phyloP scores from a whole-genome alignment of 1,284 basidiomycete species.

The Pascua guehoae region DNA sequence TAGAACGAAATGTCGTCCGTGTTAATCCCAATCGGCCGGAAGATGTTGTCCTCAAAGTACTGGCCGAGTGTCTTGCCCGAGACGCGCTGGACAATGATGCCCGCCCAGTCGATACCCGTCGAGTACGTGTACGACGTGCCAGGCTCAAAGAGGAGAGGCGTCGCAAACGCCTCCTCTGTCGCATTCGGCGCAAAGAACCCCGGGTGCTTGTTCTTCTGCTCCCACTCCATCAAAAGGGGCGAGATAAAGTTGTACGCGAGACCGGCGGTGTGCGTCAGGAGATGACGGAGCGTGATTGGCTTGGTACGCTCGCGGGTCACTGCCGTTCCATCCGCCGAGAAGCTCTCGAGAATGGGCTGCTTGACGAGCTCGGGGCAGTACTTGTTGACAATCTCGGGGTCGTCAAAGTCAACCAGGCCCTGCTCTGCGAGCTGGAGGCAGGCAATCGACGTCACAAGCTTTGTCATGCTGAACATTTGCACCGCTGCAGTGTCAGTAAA shows the following conservation, averaged over 20 bases:
- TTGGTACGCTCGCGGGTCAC: slow-evolving; percentile 23
- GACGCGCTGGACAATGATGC: slow-evolving; percentile 34
- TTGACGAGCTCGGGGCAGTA: slow-evolving; percentile 33
- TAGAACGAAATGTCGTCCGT: slow-evolving; percentile 28
- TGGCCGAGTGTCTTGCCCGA: slow-evolving; percentile 33
- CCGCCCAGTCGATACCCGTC: slow-evolving; percentile 44
- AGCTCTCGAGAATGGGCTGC: slow-evolving; percentile 29
- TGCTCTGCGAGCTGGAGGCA: slow-evolving; percentile 15
- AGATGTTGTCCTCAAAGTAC: slow-evolving; percentile 40
- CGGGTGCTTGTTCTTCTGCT: neutral
- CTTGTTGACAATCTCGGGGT: slow-evolving; percentile 17
- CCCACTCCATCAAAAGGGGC: slow-evolving; percentile 1
- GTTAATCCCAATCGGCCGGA: slow-evolving; percentile 30
- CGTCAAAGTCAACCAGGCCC: slow-evolving; percentile 22
- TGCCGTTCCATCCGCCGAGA: slow-evolving; percentile 27
- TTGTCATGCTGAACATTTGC: slow-evolving; percentile 39
- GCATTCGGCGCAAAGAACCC: slow-evolving; percentile 14
- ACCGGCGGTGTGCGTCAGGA: slow-evolving; percentile 35
- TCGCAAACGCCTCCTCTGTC: slow-evolving; percentile 12
- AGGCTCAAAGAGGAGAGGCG: slow-evolving; percentile 35
- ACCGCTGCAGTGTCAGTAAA: slow-evolving; percentile 17
- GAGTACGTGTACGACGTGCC: slow-evolving; percentile 32
- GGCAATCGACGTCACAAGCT: slow-evolving; percentile 27
- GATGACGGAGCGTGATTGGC: slow-evolving; percentile 36
- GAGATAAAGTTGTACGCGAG: slow-evolving; percentile 12